Base-by-base conservation (phyloP, 1,284 basidiomycete species). In the Cutaneotrichosporon sp. region DNA sequence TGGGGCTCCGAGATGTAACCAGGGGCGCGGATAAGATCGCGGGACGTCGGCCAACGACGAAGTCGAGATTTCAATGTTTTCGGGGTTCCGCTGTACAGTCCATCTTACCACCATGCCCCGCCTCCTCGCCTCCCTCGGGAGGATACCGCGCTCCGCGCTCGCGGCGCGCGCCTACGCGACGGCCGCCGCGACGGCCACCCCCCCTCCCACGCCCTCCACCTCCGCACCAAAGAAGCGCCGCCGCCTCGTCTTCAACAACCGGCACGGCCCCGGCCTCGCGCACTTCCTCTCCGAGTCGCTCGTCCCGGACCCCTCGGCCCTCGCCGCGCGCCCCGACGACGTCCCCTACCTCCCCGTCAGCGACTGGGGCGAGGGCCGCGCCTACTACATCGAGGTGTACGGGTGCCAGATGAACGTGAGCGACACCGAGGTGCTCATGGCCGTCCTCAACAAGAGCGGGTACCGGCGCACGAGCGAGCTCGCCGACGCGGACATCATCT, bases 341-440 rank as follows among this genome's bases (percentile, higher is more conserved):
- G 29, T 56, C 16, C 54, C 54, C 14, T 56, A 56, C 54, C 45
- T 56, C 11, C 43, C 45, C 31, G 43, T 56, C 11, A 47, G 29
- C 27, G 54, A 56, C 54, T 56, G 54, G 54, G 54, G 54, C 10
- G 54, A 56, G 54, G 54, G 54, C 16, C 42, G 54, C n/a, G 14
- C 22, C 18, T 56, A 56, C 54, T 56, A 56, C 54, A 56, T 56
- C 43, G 54, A 56, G 42, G 54, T 56, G 29, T 56, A 56, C 43
- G 54, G 54, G 43, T 56, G 54, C 54, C 54, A 56, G 54, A 56
- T 56, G 54, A 56, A 56, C 45, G 54, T 56, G 24, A 56, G 29
- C 54, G 54, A 56, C 54, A 56, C 54, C 4, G 54, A 56, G 54
- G 45, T 56, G 18, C 54, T 56, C 43, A 56, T 56, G 54, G 46